Evolutionary conservation across 345 rosid genomes (phyloP).

Genomic region (Populus simonii): DNA sequence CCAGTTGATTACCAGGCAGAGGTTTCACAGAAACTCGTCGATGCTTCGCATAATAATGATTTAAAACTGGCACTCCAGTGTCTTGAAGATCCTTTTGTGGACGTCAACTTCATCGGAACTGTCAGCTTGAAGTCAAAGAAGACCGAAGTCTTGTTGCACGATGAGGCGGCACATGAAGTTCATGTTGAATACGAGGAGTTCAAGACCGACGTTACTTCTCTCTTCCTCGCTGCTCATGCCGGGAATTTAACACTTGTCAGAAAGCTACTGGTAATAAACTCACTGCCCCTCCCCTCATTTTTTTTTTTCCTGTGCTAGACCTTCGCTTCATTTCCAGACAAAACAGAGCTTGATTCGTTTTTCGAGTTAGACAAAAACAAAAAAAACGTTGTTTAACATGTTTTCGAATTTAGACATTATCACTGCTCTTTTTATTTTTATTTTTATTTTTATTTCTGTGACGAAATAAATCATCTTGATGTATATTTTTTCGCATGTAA

Average conservation of each 20-base stretch:
- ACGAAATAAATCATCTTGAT: too few relatives aligned
- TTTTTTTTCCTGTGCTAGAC: background rate
- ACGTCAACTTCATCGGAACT: conserved; percentile 83
- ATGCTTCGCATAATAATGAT: conserved; percentile 19
- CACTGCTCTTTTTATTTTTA: too few relatives aligned
- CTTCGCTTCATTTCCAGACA: too few relatives aligned
- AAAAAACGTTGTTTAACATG: too few relatives aligned
- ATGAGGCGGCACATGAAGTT: conserved; percentile 63
- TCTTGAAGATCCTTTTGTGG: conserved; percentile 67
- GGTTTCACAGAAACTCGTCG: conserved; percentile 23
- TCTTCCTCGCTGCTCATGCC: conserved; percentile 78
- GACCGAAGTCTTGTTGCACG: conserved; percentile 60
- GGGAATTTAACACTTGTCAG: conserved; percentile 74
- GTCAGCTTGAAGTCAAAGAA: conserved; percentile 68
- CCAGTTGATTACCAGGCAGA: conserved; percentile 15
- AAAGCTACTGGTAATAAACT: conserved; percentile 60
- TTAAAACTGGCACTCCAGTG: conserved; percentile 37
- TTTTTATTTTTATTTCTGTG: too few relatives aligned
- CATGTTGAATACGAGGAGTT: conserved; percentile 76
- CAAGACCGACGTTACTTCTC: conserved; percentile 79
- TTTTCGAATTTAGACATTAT: too few relatives aligned
- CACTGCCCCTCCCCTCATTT: background rate
- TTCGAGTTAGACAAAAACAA: too few relatives aligned
- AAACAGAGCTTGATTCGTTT: too few relatives aligned
- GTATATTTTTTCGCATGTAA: too few relatives aligned